These are phyloP conservation scores for Microstegium vimineum DNA, from an alignment of 176 grass and related monocot genomes.

Conservation along the genomic window DNA sequence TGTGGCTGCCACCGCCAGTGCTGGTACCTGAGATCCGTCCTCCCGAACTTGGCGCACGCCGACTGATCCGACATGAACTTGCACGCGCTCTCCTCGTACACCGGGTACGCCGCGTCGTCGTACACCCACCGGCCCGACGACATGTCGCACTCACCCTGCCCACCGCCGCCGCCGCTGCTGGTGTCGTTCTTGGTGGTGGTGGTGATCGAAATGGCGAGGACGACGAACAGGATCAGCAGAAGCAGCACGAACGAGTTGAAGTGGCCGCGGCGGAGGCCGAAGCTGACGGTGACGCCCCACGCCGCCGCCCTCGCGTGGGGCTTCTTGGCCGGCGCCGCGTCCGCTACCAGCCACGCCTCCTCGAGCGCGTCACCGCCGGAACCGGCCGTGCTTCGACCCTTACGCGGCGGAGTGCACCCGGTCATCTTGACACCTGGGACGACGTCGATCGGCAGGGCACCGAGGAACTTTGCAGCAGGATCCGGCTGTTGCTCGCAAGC, in stretches of 20 bases:
- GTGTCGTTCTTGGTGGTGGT: conserved; percentile 13
- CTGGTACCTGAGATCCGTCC: conserved; percentile 52
- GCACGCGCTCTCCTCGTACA: conserved; percentile 74
- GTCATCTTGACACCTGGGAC: not conserved
- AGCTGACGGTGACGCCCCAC: conserved; percentile 8
- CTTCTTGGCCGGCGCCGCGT: not conserved
- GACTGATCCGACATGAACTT: conserved; percentile 77
- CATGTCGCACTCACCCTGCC: conserved; percentile 40
- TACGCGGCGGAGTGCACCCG: not conserved
- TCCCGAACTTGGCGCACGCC: conserved; percentile 70
- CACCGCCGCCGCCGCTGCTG: not conserved
- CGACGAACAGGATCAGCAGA: conserved; percentile 33
- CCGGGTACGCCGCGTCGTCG: conserved; percentile 40
- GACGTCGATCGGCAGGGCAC: not conserved
- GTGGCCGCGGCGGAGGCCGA: conserved; percentile 32
- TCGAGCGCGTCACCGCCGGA: not conserved
- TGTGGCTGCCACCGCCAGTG: conserved; percentile 83
- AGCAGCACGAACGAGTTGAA: conserved; percentile 49
- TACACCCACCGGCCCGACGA: conserved; percentile 72
- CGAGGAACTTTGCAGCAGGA: not conserved
- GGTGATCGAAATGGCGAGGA: conserved; percentile 32
- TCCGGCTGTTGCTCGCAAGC: not conserved
- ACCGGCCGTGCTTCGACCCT: not conserved
- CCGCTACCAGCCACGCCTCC: not conserved
- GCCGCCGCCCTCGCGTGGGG: not conserved